Percentiles rank a stretch among this genome's conserved stretches.
These are phyloP conservation scores for Tolypocladium guangdongense DNA, from an alignment of 2,329 filamentous ascomycete genomes.

Conservation along the genomic window DNA sequence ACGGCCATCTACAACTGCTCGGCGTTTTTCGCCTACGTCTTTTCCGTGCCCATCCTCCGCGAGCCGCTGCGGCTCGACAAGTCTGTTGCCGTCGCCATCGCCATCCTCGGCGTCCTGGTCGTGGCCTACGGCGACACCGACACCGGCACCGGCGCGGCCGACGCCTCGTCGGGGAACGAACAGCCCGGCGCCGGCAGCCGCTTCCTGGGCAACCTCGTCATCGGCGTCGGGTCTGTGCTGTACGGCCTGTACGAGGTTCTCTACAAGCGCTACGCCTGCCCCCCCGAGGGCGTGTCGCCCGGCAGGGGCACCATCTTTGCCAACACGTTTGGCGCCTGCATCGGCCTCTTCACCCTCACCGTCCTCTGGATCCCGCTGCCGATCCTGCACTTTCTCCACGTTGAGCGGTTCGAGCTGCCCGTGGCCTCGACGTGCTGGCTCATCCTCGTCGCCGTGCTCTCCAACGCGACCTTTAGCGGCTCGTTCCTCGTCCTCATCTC, in stretches of 20 bases:
- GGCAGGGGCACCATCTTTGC: constrained; percentile 93
- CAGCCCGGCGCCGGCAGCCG: constrained; percentile 44
- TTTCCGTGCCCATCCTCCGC: constrained; percentile 79
- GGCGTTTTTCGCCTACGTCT: constrained; percentile 96
- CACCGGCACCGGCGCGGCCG: constrained; percentile 28
- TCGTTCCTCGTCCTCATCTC: constrained; percentile 89
- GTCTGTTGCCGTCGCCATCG: constrained; percentile 73
- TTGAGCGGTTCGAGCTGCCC: constrained; percentile 77
- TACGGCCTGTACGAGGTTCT: constrained; percentile 97
- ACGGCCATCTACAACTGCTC: constrained; percentile 99
- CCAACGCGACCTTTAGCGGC: constrained; percentile 88
- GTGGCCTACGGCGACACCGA: constrained; percentile 81
- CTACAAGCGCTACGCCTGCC: constrained; percentile 89
- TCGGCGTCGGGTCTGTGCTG: constrained; percentile 79
- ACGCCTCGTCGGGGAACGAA: constrained; percentile 9
- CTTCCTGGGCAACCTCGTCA: constrained; percentile 79
- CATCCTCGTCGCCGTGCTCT: constrained; percentile 66
- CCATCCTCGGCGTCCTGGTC: constrained; percentile 82
- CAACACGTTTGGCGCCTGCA: constrained; percentile 80
- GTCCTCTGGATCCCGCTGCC: constrained; percentile 91
- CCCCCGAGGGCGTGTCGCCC: constrained; percentile 75
- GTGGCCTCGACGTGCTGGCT: constrained; percentile 68
- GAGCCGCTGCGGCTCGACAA: constrained; percentile 81
- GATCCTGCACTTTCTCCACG: constrained; percentile 64
- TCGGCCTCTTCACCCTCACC: constrained; percentile 73